Evolutionary conservation across 495 filamentous ascomycete species (phyloP), one percentile per base, ranked within the genome.

Genomic region (Aspergillus ellipticus): DNA sequence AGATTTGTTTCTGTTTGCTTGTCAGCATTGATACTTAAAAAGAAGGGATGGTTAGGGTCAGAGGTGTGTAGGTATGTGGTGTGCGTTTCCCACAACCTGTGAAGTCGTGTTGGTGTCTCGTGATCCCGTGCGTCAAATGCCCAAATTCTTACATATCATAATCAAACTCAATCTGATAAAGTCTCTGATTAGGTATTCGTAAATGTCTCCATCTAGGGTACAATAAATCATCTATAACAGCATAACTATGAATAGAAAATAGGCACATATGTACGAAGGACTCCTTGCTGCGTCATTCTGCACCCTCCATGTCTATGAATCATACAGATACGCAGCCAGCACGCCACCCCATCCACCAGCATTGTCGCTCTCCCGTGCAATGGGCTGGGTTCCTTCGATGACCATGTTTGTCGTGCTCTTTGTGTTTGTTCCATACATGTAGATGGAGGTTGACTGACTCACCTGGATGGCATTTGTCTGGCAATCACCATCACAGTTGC

Each of bases 261-360:
- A 13, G 31, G 15, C 22, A 21, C 22, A 22, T 51, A 51, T 51
- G 39, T 41, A 31, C 49, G 24, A 7, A 7, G 24, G 24, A 28
- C 7, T 28, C 24, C 24, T 28, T 28, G 24, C 24, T 28, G 3
- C 4, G 24, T 37, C 5, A 13, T 50, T 37, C 29, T 51, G 22
- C 49, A 31, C 7, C 31, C 16, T 19, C 3, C 10, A 11, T 29
- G 7, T 29, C 48, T 16, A 70, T n/a, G 61, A 51, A 49, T 70
- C 51, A 33, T 66, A 60, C 46, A 70, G 48, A 57, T 68, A 73
- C 13, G 67, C 75, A n/a, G 73, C 82, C 60, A 84, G 69, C 56
- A 80, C 73, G n/a, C 78, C 80, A 28, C 81, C 82, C 81, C 82
- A 85, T 15, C 77, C 74, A 21, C 82, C 82, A 1, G 74, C 75